These are phyloP conservation scores for Colletotrichum nymphaeae DNA, from an alignment of 2,329 filamentous ascomycete species.

Conservation along the genomic window DNA sequence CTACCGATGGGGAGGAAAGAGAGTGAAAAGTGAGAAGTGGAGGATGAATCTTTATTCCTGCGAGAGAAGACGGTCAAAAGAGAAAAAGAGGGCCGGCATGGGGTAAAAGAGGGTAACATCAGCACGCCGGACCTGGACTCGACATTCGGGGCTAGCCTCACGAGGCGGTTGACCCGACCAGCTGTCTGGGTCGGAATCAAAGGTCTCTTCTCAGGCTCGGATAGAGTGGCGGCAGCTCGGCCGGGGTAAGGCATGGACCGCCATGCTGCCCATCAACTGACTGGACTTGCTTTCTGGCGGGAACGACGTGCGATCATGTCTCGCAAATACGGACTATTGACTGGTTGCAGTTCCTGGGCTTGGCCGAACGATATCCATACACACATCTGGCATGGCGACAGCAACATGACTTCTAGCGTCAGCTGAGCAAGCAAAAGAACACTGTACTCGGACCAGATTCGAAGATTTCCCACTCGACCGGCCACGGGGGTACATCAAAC, in stretches of 20 bases:
- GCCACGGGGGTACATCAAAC: constrained; percentile 30
- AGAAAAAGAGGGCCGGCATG: constrained; percentile 34
- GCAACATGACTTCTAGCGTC: constrained; percentile 20
- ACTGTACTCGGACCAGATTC: constrained; percentile 7
- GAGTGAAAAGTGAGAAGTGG: constrained; percentile 27
- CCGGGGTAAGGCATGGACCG: constrained; percentile 20
- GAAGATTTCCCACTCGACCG: constrained; percentile 14
- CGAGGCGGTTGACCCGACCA: constrained; percentile 29
- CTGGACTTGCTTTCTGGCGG: constrained; percentile 21
- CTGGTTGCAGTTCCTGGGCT: constrained; percentile 26
- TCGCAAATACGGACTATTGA: constrained; percentile 31
- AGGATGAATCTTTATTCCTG: constrained; percentile 31
- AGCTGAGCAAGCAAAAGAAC: constrained; percentile 16
- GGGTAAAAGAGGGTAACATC: constrained; percentile 31
- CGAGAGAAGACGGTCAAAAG: constrained; percentile 8
- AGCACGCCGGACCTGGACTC: constrained; percentile 24
- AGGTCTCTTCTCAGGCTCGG: constrained; percentile 20
- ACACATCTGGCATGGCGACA: constrained; percentile 5
- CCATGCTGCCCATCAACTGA: constrained; percentile 2
- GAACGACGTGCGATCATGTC: constrained; percentile 24
- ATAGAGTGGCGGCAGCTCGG: constrained; percentile 19
- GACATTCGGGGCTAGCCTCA: constrained; percentile 27
- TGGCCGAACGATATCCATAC: not conserved
- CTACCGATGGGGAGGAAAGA: constrained; percentile 20
- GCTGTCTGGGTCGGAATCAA: constrained; percentile 28